phyloP scores from a whole-genome alignment of 140 eudicot genomes.

The Cichorium intybus region DNA sequence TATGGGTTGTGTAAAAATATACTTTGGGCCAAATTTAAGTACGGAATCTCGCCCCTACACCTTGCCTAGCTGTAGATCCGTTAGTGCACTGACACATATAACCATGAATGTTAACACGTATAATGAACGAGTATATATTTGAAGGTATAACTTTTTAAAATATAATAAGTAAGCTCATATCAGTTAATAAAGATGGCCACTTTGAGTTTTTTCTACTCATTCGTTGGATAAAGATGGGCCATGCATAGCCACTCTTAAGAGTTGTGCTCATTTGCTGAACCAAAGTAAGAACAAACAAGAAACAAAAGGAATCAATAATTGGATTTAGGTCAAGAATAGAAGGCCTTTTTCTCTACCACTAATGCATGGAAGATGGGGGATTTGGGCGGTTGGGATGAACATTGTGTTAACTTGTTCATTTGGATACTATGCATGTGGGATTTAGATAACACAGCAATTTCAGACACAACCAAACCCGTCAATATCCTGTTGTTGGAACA shows the following conservation, averaged over 20 bases:
- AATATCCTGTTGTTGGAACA: too few relatives aligned
- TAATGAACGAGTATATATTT: not conserved
- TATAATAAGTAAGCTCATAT: not conserved
- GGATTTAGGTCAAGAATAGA: slow-evolving; percentile 15
- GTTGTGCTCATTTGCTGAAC: slow-evolving; percentile 17
- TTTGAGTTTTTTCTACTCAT: not conserved
- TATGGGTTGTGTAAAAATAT: not conserved
- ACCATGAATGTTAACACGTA: not conserved
- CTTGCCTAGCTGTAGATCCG: not conserved
- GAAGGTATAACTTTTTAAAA: not conserved
- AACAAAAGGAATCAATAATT: slow-evolving; percentile 14
- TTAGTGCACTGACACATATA: not conserved
- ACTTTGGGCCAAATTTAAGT: not conserved
- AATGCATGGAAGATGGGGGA: slow-evolving; percentile 25
- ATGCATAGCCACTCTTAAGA: not conserved
- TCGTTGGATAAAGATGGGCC: not conserved
- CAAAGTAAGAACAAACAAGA: slow-evolving; percentile 15
- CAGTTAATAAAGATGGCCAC: slow-evolving; percentile 8
- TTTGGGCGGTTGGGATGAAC: slow-evolving; percentile 9
- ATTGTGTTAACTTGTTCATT: not conserved
- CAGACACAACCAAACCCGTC: too few relatives aligned
- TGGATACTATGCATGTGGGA: too few relatives aligned
- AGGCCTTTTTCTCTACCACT: not conserved
- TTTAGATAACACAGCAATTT: too few relatives aligned
- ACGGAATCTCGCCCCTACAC: not conserved